Base-by-base conservation (phyloP, 169 alveolate species). In the Babesia gibsoni region DNA sequence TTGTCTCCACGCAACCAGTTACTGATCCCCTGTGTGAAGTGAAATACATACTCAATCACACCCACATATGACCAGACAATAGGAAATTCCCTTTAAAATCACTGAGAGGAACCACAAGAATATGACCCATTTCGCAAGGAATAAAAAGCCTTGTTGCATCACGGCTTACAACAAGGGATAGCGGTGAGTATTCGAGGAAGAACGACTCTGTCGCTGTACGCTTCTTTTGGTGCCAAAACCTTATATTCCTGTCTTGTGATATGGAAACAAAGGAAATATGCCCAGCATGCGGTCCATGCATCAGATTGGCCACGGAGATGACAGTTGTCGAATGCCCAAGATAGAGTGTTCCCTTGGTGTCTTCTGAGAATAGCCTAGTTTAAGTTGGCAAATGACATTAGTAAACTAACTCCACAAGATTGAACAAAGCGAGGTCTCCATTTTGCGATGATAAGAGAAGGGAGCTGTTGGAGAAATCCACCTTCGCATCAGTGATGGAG, bases 271-370 rank as follows among this genome's bases (percentile, higher is more conserved):
- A 77, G 3, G 80, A 64, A 0, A 67, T 23, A 4, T 23, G 41
- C 9, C 23, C 22, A 37, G 20, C 30, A 20, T 39, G 18, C 7
- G 70, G 70, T 20, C 77, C 84, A 32, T 48, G 70, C 61, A 61
- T 36, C 33, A 61, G 46, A 45, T 73, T 73, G 8, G 54, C 67
- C 45, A 66, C 43, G 32, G 73, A 54, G 7, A 36, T 46, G 42
- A 77, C 45, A n/a, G 70, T n/a, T 16, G 85, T 37, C 0, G 85
- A 63, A 67, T 77, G 85, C 22, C 85, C 85, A 49, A 77, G 30
- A 52, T 66, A 77, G 20, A 54, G 33, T 33, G 25, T 43, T 4
- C 57, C 59, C 30, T 58, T 69, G 49, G 37, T 27, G 49, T 58
- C 81, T 35, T 20, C 63, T 14, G 29, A 33, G 42, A 53, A 69